Evolutionary conservation across 2,329 filamentous ascomycete species (phyloP), one percentile per base, ranked within the genome.

Genomic region (Chrysoporthe cubensis): DNA sequence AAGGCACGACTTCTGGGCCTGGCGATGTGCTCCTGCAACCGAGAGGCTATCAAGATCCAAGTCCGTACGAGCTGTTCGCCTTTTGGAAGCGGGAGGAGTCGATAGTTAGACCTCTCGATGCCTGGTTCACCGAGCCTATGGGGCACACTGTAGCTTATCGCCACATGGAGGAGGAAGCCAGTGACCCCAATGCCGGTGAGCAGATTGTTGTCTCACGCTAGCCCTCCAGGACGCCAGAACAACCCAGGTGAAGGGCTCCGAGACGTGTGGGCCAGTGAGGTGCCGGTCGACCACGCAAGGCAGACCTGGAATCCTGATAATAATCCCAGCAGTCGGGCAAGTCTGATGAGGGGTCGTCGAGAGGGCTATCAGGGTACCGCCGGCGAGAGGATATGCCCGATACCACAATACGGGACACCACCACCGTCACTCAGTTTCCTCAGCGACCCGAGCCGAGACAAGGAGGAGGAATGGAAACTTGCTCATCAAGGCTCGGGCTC

Each of bases 401-500:
- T 21, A 54, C 11, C 13, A 16, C 50, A 26, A 21, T 54, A 54
- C 11, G 26, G 50, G 26, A 5, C 50, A 54, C 11, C 13, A 16
- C 50, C 13, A 13, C 21, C 48, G 0, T 18, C 26, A 7, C 48
- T 26, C 34, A 62, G 32, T 26, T 26, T 13, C 34, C 34, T 26
- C 26, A 48, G 5, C 11, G 16, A n/a, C 40, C 54, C 18, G 18
- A 40, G 14, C 34, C 54, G 16, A 57, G 34, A 40, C 54, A 32
- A 26, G 42, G 46, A 54, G 14, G 13, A 46, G 43, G 21, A 50
- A 40, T 40, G n/a, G 40, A 63, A 63, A 63, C 46, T 52, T 63
- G 61, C 61, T 63, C 61, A 63, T 16, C 50, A 54, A 54, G 50
- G 26, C 44, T n/a, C 26, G 34, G 46, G 43, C 14, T 43, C 61